Conservation (phyloP, 495 filamentous ascomycete genomes). For the Aspergillus indologenus region DNA sequence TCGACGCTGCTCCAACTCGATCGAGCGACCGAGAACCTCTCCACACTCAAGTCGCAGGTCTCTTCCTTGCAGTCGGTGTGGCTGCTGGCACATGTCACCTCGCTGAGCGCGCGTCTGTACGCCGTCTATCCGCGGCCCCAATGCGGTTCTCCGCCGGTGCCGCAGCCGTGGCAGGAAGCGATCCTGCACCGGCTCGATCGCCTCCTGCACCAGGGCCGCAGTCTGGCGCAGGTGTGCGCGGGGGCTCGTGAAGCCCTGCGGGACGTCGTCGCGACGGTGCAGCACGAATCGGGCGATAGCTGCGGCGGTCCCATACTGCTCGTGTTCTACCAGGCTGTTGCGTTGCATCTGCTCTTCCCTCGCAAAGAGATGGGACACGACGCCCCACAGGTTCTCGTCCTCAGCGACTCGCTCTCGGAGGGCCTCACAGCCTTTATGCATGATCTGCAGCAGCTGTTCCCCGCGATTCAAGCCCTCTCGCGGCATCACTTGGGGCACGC, state of each 20-base stretch:
- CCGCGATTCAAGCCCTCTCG: background rate
- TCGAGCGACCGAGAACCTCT: conserved; percentile 3
- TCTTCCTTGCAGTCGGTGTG: conserved; percentile 2
- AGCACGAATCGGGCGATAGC: background rate
- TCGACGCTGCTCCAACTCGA: conserved; percentile 6
- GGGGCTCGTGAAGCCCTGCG: background rate
- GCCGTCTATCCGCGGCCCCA: background rate
- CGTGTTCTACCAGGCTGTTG: background rate
- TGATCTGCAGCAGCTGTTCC: background rate
- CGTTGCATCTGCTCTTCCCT: background rate
- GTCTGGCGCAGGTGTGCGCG: background rate
- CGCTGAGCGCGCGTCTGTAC: background rate
- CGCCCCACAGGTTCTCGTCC: background rate
- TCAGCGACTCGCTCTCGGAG: background rate
- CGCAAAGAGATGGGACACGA: background rate
- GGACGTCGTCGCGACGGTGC: background rate
- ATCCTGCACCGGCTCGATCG: conserved; percentile 5
- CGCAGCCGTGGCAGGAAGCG: conserved; percentile 5
- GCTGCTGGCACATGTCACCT: conserved; percentile 9
- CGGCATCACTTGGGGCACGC: background rate
- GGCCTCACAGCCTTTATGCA: background rate
- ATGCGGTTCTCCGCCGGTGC: background rate
- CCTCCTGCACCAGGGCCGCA: background rate
- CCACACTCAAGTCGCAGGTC: conserved; percentile 3
- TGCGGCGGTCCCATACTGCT: background rate